A percentile compares a stretch with the other conserved stretches of the same genome.
Evolutionary conservation across 352 stramenopile species (phyloP).

Genomic region (Phytophthora pseudosyringae): DNA sequence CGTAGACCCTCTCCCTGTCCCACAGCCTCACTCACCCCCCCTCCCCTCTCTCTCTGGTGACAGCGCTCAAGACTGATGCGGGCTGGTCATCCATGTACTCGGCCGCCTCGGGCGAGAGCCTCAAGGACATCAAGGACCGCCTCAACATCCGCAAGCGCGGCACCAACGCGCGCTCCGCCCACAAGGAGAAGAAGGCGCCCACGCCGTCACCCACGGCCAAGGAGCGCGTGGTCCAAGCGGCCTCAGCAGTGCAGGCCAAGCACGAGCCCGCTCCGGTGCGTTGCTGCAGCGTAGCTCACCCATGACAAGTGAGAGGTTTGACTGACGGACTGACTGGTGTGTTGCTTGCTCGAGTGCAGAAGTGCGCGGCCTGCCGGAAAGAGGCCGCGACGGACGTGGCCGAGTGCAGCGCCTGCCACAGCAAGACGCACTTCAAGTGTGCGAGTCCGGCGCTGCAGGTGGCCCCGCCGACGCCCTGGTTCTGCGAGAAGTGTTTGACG

Average conservation of each 20-base stretch:
- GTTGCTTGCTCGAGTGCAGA: constrained; percentile 25
- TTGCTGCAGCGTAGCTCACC: not conserved
- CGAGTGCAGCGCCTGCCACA: constrained; percentile 65
- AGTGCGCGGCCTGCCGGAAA: constrained; percentile 53
- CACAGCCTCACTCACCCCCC: not conserved
- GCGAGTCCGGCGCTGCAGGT: constrained; percentile 42
- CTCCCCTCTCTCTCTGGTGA: not conserved
- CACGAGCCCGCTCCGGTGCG: constrained; percentile 32
- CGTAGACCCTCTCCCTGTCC: not conserved
- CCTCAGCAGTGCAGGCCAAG: constrained; percentile 21
- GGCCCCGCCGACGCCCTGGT: constrained; percentile 41
- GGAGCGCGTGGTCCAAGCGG: constrained; percentile 13
- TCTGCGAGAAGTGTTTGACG: constrained; percentile 63
- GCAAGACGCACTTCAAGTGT: constrained; percentile 66
- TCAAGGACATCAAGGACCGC: constrained; percentile 83
- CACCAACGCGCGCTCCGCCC: constrained; percentile 57
- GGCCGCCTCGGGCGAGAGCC: constrained; percentile 62
- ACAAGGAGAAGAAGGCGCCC: constrained; percentile 64
- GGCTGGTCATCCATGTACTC: constrained; percentile 85
- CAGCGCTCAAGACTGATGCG: constrained; percentile 78
- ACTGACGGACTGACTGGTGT: constrained; percentile 1
- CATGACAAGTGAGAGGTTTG: not conserved
- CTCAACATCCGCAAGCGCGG: constrained; percentile 77
- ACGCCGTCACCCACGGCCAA: constrained; percentile 34
- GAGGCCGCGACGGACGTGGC: constrained; percentile 52